Evolutionary conservation across 345 rosid species (phyloP).

Genomic region (Lumnitzera racemosa): DNA sequence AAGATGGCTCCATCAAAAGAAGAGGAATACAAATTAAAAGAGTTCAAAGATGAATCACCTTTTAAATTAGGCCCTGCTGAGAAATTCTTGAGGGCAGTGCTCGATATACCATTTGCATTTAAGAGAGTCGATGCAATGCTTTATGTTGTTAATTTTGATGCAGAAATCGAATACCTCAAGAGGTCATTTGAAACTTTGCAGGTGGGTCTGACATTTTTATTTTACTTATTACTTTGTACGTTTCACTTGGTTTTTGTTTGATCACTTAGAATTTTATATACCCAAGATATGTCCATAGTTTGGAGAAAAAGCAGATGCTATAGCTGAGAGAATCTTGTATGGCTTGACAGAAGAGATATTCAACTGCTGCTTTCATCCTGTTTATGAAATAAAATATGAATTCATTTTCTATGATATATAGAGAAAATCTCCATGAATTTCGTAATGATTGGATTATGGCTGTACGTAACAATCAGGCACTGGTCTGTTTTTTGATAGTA

Average conservation of each 20-base stretch:
- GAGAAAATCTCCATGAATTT: no score
- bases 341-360: no score
- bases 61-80: constrained; percentile 85
- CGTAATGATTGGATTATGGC: no score
- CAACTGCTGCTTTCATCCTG: no score
- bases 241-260: no score
- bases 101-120: constrained; percentile 80
- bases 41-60: constrained; percentile 71
- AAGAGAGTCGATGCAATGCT: constrained; percentile 91
- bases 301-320: background rate
- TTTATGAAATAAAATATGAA: no score
- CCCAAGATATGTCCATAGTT: background rate
- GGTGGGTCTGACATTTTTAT: constrained; percentile 29
- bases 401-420: no score
- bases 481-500: no score
- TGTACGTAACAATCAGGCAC: no score
- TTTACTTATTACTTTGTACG: no score
- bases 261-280: no score
- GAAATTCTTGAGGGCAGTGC: constrained; percentile 77
- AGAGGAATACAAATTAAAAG: constrained; percentile 72
- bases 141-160: constrained; percentile 74
- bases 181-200: constrained; percentile 67
- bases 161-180: constrained; percentile 75
- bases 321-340: no score
- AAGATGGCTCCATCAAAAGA: constrained; percentile 97